Conservation (phyloP, 345 rosid genomes). For the Gossypium herbaceum region DNA sequence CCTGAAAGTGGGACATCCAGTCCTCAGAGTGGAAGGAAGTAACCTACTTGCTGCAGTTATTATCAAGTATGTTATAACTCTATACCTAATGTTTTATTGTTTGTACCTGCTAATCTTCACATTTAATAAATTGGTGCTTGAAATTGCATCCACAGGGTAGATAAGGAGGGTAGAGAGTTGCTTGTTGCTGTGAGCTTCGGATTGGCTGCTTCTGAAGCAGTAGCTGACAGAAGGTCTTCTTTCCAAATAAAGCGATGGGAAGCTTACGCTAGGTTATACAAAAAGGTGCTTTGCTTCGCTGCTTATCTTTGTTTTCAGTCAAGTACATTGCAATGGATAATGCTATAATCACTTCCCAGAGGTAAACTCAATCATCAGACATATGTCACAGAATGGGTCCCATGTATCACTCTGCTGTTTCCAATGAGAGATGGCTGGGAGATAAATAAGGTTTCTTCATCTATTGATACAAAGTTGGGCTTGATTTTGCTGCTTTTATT, state of each 20-base stretch:
- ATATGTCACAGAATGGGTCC: not conserved
- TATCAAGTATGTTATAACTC: conserved; percentile 33
- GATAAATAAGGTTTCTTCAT: not conserved
- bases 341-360: not conserved
- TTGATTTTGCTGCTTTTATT: not conserved
- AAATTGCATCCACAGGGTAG: conserved; percentile 40
- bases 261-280: conserved; percentile 60
- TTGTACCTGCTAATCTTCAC: not conserved
- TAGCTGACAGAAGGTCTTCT: conserved; percentile 65
- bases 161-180: conserved; percentile 59
- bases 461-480: not conserved
- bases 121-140: not conserved
- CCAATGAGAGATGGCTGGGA: not conserved
- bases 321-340: not conserved
- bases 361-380: not conserved
- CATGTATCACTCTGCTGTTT: not conserved
- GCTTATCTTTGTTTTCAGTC: conserved; percentile 8
- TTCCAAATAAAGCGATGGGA: conserved; percentile 64
- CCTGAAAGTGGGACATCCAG: conserved; percentile 66
- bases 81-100: not conserved
- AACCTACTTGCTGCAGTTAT: conserved; percentile 73
- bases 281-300: conserved; percentile 41
- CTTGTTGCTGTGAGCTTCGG: conserved; percentile 77
- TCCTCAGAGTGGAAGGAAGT: conserved; percentile 68
- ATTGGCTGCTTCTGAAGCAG: conserved; percentile 66